phyloP scores from a whole-genome alignment of 805 yeast genomes.

The Teunomyces pallodes region DNA sequence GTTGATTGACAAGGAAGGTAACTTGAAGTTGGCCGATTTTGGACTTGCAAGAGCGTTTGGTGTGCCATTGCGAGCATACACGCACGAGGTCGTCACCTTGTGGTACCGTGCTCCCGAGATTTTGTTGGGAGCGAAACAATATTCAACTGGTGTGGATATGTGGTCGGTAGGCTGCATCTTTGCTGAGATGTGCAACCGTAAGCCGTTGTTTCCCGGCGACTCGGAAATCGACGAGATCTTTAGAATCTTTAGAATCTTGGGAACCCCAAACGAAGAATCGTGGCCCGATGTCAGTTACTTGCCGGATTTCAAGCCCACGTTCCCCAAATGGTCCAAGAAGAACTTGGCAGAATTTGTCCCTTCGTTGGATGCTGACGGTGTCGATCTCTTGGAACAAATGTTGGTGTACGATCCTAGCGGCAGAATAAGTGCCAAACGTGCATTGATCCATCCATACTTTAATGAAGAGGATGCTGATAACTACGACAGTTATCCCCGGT shows the following conservation, averaged over 20 bases:
- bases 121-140: slow-evolving; percentile 91
- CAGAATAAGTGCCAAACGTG: slow-evolving; percentile 92
- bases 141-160: slow-evolving; percentile 97
- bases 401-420: slow-evolving; percentile 90
- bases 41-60: slow-evolving; percentile 98
- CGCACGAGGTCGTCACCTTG: slow-evolving; percentile 96
- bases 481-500: slow-evolving; percentile 32
- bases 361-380: slow-evolving; percentile 75
- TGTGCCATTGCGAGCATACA: slow-evolving; percentile 92
- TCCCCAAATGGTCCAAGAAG: slow-evolving; percentile 85
- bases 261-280: slow-evolving; percentile 87
- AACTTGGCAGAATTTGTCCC: slow-evolving; percentile 73
- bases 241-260: slow-evolving; percentile 86
- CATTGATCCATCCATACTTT: slow-evolving; percentile 85
- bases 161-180: slow-evolving; percentile 98
- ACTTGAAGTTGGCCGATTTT: slow-evolving; percentile 65
- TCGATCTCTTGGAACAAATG: slow-evolving; percentile 75
- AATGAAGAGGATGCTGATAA: slow-evolving; percentile 45
- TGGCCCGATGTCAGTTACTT: slow-evolving; percentile 94
- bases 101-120: slow-evolving; percentile 99
- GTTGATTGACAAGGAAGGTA: slow-evolving; percentile 92
- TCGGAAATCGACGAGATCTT: slow-evolving; percentile 97
- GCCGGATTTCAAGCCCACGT: slow-evolving; percentile 91
- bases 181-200: slow-evolving; percentile 96
- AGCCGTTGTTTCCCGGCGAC: slow-evolving; percentile 95